These are phyloP conservation scores for Aspergillus quadricinctus DNA, from an alignment of 2,329 filamentous ascomycete species.

Conservation along the genomic window DNA sequence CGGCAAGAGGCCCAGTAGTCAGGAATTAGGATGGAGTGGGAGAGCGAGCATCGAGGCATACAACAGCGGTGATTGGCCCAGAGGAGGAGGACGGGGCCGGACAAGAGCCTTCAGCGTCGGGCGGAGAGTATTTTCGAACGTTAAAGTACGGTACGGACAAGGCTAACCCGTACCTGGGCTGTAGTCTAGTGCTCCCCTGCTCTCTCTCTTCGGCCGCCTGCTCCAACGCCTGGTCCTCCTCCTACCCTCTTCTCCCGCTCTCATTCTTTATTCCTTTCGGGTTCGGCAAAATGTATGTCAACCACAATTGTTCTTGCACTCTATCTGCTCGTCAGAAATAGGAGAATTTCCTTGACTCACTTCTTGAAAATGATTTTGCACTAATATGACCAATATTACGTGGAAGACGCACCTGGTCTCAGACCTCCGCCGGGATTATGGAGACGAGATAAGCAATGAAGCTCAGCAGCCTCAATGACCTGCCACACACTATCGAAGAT, in stretches of 20 bases:
- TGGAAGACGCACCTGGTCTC: not conserved
- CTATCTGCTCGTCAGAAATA: slow-evolving; percentile 50
- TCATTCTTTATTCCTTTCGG: slow-evolving; percentile 21
- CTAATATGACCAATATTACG: not conserved
- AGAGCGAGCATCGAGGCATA: slow-evolving; percentile 30
- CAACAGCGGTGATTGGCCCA: slow-evolving; percentile 31
- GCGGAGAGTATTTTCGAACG: slow-evolving; percentile 19
- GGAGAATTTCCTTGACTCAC: slow-evolving; percentile 32
- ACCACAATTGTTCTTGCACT: slow-evolving; percentile 60
- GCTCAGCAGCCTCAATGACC: not conserved
- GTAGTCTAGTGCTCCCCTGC: slow-evolving; percentile 7
- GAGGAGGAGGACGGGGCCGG: slow-evolving; percentile 29
- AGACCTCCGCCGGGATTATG: not conserved
- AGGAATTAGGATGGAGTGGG: slow-evolving; percentile 12
- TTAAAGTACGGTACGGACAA: not conserved
- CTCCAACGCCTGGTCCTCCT: slow-evolving; percentile 3
- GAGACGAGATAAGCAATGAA: not conserved
- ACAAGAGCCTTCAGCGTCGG: slow-evolving; percentile 18
- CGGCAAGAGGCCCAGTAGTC: slow-evolving; percentile 16
- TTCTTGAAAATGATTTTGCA: slow-evolving; percentile 10
- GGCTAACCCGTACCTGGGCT: not conserved
- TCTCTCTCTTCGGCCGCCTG: slow-evolving; percentile 27
- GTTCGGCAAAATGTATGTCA: slow-evolving; percentile 13
- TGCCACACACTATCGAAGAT: not conserved
- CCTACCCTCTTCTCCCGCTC: slow-evolving; percentile 30